These are phyloP conservation scores for Dendryphion nanum DNA, from an alignment of 2,329 filamentous ascomycete genomes.

Conservation along the genomic window DNA sequence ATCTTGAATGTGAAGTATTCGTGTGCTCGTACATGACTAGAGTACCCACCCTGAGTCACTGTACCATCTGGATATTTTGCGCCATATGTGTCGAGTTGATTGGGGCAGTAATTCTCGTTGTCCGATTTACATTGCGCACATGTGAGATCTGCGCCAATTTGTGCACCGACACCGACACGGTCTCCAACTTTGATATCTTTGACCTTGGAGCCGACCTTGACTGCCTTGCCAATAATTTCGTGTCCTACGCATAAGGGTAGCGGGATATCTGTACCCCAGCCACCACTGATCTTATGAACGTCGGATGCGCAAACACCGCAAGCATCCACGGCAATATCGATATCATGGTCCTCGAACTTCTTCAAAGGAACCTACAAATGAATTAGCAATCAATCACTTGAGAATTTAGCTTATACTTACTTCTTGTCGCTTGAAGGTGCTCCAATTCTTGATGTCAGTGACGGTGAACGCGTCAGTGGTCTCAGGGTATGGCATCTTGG, in stretches of 20 bases:
- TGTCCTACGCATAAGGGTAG: slow-evolving; percentile 67
- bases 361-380: slow-evolving; percentile 69
- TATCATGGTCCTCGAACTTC: slow-evolving; percentile 81
- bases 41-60: slow-evolving; percentile 65
- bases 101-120: slow-evolving; percentile 55
- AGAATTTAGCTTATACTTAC: slow-evolving; percentile 32
- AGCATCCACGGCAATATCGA: slow-evolving; percentile 80
- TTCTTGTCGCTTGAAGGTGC: slow-evolving; percentile 56
- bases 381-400: slow-evolving; percentile 1
- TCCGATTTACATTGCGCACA: slow-evolving; percentile 53
- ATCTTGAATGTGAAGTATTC: slow-evolving; percentile 77
- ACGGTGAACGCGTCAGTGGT: slow-evolving; percentile 51
- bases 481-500: slow-evolving; percentile 52
- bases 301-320: slow-evolving; percentile 51
- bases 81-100: slow-evolving; percentile 51
- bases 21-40: slow-evolving; percentile 68
- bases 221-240: slow-evolving; percentile 52
- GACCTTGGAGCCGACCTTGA: slow-evolving; percentile 52
- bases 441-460: slow-evolving; percentile 61
- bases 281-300: slow-evolving; percentile 51
- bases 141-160: slow-evolving; percentile 50
- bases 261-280: slow-evolving; percentile 64
- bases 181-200: slow-evolving; percentile 48
- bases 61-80: slow-evolving; percentile 57
- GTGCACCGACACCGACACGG: slow-evolving; percentile 52